Percentiles rank a stretch among this genome's conserved stretches.
Evolutionary conservation across 768 basidiomycete genomes (phyloP).

Genomic region (Amanita brunnescens): DNA sequence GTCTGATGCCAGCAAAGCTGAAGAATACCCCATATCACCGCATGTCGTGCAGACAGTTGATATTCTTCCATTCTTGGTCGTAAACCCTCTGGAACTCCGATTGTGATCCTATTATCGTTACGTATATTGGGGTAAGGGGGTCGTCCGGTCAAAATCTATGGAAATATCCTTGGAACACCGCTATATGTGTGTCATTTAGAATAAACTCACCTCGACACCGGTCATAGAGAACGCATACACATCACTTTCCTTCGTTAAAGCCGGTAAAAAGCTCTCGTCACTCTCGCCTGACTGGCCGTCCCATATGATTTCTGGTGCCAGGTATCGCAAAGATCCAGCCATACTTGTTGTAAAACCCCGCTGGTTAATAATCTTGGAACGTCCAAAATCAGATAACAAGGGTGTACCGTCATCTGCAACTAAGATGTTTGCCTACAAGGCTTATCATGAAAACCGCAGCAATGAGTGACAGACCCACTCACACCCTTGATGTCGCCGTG

Average conservation of each 20-base stretch:
- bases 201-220: neutral
- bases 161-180: neutral
- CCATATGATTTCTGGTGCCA: constrained; percentile 41
- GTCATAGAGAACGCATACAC: constrained; percentile 1
- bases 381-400: constrained; percentile 54
- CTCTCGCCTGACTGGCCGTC: neutral
- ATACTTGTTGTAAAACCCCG: constrained; percentile 29
- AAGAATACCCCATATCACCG: neutral
- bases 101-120: neutral
- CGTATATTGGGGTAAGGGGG: neutral
- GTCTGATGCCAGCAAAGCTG: neutral
- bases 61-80: neutral
- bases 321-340: constrained; percentile 41
- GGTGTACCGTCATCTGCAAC: constrained; percentile 42
- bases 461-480: constrained; percentile 12
- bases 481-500: constrained; percentile 61
- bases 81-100: neutral
- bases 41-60: neutral
- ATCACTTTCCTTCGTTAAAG: neutral
- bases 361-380: constrained; percentile 45
- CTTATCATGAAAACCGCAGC: neutral
- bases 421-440: constrained; percentile 44
- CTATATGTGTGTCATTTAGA: no score
- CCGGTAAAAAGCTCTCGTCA: no score
- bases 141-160: neutral